phyloP scores from a whole-genome alignment of 2,329 filamentous ascomycete species.

The Diaporthe australafricana region DNA sequence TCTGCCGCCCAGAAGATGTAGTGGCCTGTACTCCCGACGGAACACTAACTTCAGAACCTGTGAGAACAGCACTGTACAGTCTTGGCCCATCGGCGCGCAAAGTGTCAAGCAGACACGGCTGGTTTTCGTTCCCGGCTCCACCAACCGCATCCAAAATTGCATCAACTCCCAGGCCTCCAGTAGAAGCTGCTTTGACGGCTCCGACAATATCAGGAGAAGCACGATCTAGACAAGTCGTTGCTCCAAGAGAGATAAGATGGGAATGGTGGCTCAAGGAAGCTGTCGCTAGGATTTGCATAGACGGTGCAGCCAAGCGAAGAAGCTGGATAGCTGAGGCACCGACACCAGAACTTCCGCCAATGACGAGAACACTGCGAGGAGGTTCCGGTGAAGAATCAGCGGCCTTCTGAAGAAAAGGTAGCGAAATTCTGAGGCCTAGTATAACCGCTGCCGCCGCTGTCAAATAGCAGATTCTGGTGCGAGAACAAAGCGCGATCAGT shows the following conservation, averaged over 20 bases:
- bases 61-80: conserved; percentile 46
- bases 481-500: background rate
- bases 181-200: conserved; percentile 40
- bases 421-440: conserved; percentile 42
- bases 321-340: conserved; percentile 50
- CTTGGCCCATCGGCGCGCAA: conserved; percentile 44
- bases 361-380: conserved; percentile 47
- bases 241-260: conserved; percentile 40
- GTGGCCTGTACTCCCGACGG: conserved; percentile 44
- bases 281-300: conserved; percentile 46
- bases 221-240: conserved; percentile 39
- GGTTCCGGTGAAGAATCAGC: background rate
- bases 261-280: conserved; percentile 45
- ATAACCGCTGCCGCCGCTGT: conserved; percentile 41
- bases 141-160: conserved; percentile 49
- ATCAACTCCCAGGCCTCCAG: conserved; percentile 45
- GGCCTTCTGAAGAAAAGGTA: conserved; percentile 42
- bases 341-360: conserved; percentile 50
- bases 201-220: conserved; percentile 35
- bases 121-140: conserved; percentile 39
- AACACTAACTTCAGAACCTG: conserved; percentile 40
- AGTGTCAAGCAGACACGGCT: conserved; percentile 43
- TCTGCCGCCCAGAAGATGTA: conserved; percentile 42
- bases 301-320: conserved; percentile 47
- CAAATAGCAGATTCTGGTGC: conserved; percentile 41